Evolutionary conservation across 2,329 filamentous ascomycete genomes (phyloP).

Genomic region (Rugonectria rugulosa): DNA sequence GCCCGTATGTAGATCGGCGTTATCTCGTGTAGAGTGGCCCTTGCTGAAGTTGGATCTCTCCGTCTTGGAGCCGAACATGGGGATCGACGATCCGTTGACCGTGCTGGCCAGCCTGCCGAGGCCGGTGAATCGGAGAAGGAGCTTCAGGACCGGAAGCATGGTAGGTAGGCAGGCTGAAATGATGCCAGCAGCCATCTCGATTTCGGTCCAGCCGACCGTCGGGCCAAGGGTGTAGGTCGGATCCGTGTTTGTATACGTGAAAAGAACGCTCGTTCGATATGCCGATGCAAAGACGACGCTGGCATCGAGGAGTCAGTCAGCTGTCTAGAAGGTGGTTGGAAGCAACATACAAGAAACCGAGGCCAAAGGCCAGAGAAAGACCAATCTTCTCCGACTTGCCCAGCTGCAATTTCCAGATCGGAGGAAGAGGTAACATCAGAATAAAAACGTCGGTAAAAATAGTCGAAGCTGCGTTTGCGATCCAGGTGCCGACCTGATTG

Average conservation of each 20-base stretch:
- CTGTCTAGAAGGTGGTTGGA: not conserved
- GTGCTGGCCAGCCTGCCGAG: conserved; percentile 35
- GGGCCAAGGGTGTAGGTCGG: conserved; percentile 56
- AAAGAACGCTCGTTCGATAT: conserved; percentile 56
- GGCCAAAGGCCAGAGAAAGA: conserved; percentile 52
- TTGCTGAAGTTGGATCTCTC: conserved; percentile 28
- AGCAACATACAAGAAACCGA: conserved; percentile 52
- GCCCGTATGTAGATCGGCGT: not conserved
- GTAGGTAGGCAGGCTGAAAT: conserved; percentile 62
- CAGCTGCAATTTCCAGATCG: conserved; percentile 56
- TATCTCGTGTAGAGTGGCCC: conserved; percentile 22
- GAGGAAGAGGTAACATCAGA: conserved; percentile 52
- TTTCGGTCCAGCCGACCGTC: conserved; percentile 55
- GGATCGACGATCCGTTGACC: conserved; percentile 23
- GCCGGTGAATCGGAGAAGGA: conserved; percentile 50
- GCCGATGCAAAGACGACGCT: conserved; percentile 57
- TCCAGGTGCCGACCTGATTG: conserved; percentile 58
- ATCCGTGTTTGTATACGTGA: conserved; percentile 50
- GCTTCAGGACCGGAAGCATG: conserved; percentile 53
- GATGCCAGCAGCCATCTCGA: conserved; percentile 59
- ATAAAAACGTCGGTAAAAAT: conserved; percentile 57
- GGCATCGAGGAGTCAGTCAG: conserved; percentile 6
- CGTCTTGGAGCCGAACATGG: conserved; percentile 36
- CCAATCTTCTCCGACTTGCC: conserved; percentile 51
- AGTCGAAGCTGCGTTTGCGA: conserved; percentile 56